These are phyloP conservation scores for Saccharomyces pastorianus DNA, from an alignment of 1,139 yeast genomes.

Conservation along the genomic window DNA sequence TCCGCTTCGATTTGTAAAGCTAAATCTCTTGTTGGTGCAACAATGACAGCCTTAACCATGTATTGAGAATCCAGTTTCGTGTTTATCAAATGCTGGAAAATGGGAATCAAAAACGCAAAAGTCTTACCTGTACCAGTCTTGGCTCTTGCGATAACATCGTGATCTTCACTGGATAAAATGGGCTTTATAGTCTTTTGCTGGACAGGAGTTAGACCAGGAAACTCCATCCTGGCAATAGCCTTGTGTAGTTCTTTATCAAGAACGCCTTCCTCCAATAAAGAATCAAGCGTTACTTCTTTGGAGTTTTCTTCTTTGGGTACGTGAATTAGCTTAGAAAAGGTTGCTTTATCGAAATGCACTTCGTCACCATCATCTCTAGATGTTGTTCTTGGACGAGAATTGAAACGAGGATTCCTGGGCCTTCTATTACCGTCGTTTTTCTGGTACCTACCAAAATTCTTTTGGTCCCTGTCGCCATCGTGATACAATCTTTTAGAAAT, in stretches of 20 bases:
- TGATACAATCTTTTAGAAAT: not conserved
- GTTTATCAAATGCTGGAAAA: constrained; percentile 49
- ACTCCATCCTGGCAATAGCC: constrained; percentile 39
- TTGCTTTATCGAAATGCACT: constrained; percentile 5
- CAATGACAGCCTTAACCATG: constrained; percentile 51
- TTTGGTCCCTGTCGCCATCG: not conserved
- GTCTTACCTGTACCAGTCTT: constrained; percentile 97
- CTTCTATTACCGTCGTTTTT: not conserved
- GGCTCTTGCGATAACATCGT: constrained; percentile 77
- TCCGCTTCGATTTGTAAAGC: constrained; percentile 79
- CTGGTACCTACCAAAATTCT: not conserved
- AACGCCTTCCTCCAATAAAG: constrained; percentile 22
- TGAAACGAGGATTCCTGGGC: not conserved
- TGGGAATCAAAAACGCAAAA: constrained; percentile 76
- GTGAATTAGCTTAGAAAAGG: constrained; percentile 15
- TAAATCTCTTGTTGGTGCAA: constrained; percentile 89
- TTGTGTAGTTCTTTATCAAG: constrained; percentile 19
- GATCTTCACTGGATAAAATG: constrained; percentile 43
- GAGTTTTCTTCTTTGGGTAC: constrained; percentile 15
- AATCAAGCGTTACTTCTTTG: constrained; percentile 19
- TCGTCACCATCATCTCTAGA: constrained; percentile 8
- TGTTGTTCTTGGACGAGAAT: constrained; percentile 3
- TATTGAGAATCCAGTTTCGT: constrained; percentile 20
- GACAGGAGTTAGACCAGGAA: constrained; percentile 59
- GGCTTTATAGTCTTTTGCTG: constrained; percentile 70